A percentile compares a stretch with the other conserved stretches of the same genome.
phyloP scores from a whole-genome alignment of 2,329 filamentous ascomycete species.

The Xylariomycetidae sp. region DNA sequence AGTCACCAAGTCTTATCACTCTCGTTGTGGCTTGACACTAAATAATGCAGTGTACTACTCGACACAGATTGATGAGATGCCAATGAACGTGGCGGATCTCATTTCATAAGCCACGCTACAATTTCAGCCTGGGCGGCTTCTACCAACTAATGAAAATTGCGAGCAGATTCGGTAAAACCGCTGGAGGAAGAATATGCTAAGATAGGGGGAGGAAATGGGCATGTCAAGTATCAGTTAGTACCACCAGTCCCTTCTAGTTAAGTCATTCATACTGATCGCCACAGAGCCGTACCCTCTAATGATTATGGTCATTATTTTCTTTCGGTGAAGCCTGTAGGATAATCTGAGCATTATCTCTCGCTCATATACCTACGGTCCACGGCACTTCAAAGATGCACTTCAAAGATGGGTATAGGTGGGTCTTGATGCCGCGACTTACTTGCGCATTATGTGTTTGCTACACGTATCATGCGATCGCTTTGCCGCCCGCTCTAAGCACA shows the following conservation, averaged over 20 bases:
- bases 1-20: constrained; percentile 29
- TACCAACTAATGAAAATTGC: constrained; percentile 5
- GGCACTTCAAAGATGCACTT: too few relatives aligned
- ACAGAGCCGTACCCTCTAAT: too few relatives aligned
- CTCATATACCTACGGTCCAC: too few relatives aligned
- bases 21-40: constrained; percentile 1
- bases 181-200: constrained; percentile 2
- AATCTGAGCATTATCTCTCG: too few relatives aligned
- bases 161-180: not conserved
- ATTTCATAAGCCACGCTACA: constrained; percentile 37
- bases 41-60: constrained; percentile 73
- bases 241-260: not conserved
- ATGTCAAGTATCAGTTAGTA: constrained; percentile 25
- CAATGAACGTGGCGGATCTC: constrained; percentile 80
- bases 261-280: too few relatives aligned
- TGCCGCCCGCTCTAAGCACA: too few relatives aligned
- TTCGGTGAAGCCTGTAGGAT: too few relatives aligned
- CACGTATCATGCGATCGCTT: too few relatives aligned
- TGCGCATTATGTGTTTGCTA: too few relatives aligned
- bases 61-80: constrained; percentile 97
- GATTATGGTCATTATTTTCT: too few relatives aligned
- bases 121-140: not conserved
- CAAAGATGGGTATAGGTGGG: too few relatives aligned
- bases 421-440: too few relatives aligned
- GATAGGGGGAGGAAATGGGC: constrained; percentile 27